Base-by-base conservation (phyloP, 1,284 basidiomycete species). In the Cystobasidiaceae sp. region DNA sequence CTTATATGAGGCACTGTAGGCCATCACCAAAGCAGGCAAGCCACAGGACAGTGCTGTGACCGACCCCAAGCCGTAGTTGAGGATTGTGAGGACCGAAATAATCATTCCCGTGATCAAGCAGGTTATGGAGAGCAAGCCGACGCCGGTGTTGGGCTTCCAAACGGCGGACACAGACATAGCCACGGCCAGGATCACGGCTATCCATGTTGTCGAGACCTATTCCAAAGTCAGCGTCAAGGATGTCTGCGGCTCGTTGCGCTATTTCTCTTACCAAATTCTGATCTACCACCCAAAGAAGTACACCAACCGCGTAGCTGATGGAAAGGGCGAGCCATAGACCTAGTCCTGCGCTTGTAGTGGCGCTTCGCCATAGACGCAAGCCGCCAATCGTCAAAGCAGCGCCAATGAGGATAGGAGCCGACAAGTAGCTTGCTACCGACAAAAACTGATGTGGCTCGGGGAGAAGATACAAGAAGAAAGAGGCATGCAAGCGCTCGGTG, bases 381-480 rank as follows among this genome's bases (percentile, higher is more conserved):
- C 92, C 93, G 39, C 82, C 82, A 70, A 93, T 84, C 75, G 93
- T 88, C 79, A 93, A 82, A 0, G 85, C 86, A 13, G 89, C 82
- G 45, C 89, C 88, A 54, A 94, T 81, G 5, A 94, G 74, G 28
- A 96, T 82, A 0, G 84, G 88, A 58, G 89, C 89, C 0, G 93
- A 91, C 3, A 97, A 82, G 76, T 90, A 97, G 73, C 82, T 85
- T 0, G 90, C 92, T 17, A 96, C 90, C 73, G 93, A 90, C 72
- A 92, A 81, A 78, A 94, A 94, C 1, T 81, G 81, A n/a, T 83
- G 82, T 0, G 88, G 84, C 27, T 81, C 82, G 3, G 88, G 84
- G 66, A 93, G 79, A 66, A 97, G 81, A 78, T 93, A 97, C 78
- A 97, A 92, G 80, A 96, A 94, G 78, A 93, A 93, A 1, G 90